phyloP scores from a whole-genome alignment of 2,329 filamentous ascomycete genomes.

The Cadophora sp. region DNA sequence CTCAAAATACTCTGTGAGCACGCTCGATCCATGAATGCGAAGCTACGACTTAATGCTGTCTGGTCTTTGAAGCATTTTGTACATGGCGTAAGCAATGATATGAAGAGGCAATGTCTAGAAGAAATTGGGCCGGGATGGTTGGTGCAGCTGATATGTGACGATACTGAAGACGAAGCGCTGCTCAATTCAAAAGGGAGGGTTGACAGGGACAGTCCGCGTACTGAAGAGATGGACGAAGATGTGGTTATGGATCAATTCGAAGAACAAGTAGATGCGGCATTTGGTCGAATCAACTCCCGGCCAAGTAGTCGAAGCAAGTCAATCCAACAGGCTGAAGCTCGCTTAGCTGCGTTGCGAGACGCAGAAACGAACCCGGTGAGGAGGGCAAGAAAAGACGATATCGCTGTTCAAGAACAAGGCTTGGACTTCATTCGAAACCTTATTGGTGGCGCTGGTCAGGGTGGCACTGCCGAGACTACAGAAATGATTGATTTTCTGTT shows the following conservation, averaged over 20 bases:
- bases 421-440: slow-evolving; percentile 91
- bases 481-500: slow-evolving; percentile 89
- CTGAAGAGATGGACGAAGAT: slow-evolving; percentile 62
- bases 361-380: slow-evolving; percentile 71
- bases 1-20: slow-evolving; percentile 82
- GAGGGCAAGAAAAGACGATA: slow-evolving; percentile 76
- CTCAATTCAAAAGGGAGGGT: slow-evolving; percentile 46
- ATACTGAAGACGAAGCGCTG: slow-evolving; percentile 60
- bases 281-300: slow-evolving; percentile 34
- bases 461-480: slow-evolving; percentile 57
- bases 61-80: slow-evolving; percentile 96
- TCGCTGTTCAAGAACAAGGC: slow-evolving; percentile 88
- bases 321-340: slow-evolving; percentile 57
- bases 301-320: slow-evolving; percentile 42
- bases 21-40: slow-evolving; percentile 80
- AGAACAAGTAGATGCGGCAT: slow-evolving; percentile 44
- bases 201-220: slow-evolving; percentile 33
- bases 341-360: slow-evolving; percentile 61
- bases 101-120: slow-evolving; percentile 80
- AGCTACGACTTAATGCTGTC: slow-evolving; percentile 81
- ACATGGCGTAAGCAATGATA: slow-evolving; percentile 69
- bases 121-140: slow-evolving; percentile 82
- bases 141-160: slow-evolving; percentile 75
- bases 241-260: slow-evolving; percentile 61
- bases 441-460: slow-evolving; percentile 67